A percentile compares a stretch with the other conserved stretches of the same genome.
Conservation (phyloP, 202 grass and related monocot species). For the Schoenoplectus triqueter region DNA sequence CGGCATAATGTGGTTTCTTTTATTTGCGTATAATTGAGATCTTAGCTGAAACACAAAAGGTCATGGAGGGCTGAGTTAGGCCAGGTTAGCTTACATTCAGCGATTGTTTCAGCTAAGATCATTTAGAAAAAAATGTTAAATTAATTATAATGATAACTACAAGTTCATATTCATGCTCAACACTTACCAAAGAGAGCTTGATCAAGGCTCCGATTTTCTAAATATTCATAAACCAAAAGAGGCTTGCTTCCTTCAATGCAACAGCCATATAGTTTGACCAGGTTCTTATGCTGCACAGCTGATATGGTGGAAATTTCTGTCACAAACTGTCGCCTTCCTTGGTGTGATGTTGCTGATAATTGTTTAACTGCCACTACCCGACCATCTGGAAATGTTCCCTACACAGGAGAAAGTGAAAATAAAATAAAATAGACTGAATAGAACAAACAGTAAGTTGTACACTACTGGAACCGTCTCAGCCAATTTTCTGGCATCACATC, state of each 20-base stretch:
- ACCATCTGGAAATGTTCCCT: slow-evolving; percentile 71
- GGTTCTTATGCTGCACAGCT: slow-evolving; percentile 76
- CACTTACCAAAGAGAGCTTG: slow-evolving; percentile 77
- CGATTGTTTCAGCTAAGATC: too few species aligned
- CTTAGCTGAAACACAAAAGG: not conserved
- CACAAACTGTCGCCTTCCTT: slow-evolving; percentile 75
- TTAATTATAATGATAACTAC: not conserved
- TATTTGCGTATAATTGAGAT: not conserved
- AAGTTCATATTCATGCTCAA: not conserved
- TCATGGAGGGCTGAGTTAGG: too few species aligned
- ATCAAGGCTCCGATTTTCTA: slow-evolving; percentile 89
- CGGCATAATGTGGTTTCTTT: not conserved
- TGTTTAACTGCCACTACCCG: slow-evolving; percentile 71
- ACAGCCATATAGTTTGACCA: slow-evolving; percentile 82
- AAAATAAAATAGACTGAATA: not conserved
- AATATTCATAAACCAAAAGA: slow-evolving; percentile 90
- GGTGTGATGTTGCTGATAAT: slow-evolving; percentile 67
- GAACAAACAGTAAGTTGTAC: not conserved
- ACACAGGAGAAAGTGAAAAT: slow-evolving; percentile 13
- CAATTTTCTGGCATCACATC: not conserved
- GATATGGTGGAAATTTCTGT: slow-evolving; percentile 80
- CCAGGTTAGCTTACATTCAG: too few species aligned
- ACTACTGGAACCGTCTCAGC: not conserved
- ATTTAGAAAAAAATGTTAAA: not conserved
- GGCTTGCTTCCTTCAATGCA: slow-evolving; percentile 68